Percentiles rank a stretch among this genome's conserved stretches.
phyloP scores from a whole-genome alignment of 2,329 filamentous ascomycete species.

The Calonectria naviculata region DNA sequence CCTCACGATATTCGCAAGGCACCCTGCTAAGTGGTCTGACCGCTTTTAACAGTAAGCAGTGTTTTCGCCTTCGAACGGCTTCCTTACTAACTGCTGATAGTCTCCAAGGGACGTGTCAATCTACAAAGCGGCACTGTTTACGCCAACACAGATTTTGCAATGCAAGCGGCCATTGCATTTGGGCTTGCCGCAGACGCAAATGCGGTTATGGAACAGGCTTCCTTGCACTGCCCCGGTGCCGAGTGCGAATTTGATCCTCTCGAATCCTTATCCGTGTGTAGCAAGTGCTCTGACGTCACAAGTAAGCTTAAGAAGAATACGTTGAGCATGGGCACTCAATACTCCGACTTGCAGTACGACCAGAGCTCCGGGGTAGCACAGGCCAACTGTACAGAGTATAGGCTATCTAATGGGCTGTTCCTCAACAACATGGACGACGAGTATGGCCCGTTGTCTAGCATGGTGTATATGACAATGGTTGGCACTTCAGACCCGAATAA shows the following conservation, averaged over 20 bases:
- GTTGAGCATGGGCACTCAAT: background rate
- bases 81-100: background rate
- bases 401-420: slow-evolving; percentile 17
- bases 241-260: slow-evolving; percentile 14
- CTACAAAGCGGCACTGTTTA: background rate
- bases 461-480: slow-evolving; percentile 28
- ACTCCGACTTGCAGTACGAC: background rate
- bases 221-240: background rate
- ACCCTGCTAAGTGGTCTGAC: background rate
- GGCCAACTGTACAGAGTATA: slow-evolving; percentile 1
- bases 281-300: slow-evolving; percentile 18
- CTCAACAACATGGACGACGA: slow-evolving; percentile 21
- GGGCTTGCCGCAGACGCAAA: slow-evolving; percentile 6
- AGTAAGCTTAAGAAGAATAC: background rate
- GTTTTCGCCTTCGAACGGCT: too few species aligned
- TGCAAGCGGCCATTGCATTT: slow-evolving; percentile 23
- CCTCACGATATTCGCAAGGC: slow-evolving; percentile 19
- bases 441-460: background rate
- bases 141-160: slow-evolving; percentile 21
- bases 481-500: slow-evolving; percentile 15
- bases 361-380: background rate
- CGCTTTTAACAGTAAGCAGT: background rate
- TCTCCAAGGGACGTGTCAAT: slow-evolving; percentile 3
- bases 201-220: slow-evolving; percentile 5
- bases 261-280: slow-evolving; percentile 19